These are phyloP conservation scores for Coniferiporia sulphurascens DNA, from an alignment of 1,284 basidiomycete genomes.

Conservation along the genomic window DNA sequence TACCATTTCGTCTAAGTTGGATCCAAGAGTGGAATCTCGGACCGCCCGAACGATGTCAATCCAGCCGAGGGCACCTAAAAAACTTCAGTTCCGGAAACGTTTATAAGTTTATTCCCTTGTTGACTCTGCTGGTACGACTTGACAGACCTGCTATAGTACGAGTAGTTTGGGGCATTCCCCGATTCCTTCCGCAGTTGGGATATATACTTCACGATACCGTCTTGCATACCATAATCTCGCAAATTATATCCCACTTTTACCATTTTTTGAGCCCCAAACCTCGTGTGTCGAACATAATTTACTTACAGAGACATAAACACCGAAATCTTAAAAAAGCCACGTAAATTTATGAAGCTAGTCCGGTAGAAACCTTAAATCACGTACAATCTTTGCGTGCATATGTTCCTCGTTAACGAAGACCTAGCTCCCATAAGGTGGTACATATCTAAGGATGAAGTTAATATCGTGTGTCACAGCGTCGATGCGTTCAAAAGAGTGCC, in stretches of 20 bases:
- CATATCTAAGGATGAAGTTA: not conserved
- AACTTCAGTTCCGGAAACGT: not conserved
- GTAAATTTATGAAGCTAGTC: not conserved
- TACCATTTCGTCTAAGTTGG: conserved; percentile 7
- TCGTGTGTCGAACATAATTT: not conserved
- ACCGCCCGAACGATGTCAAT: not conserved
- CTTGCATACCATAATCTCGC: not conserved
- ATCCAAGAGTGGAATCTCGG: not conserved
- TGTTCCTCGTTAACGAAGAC: not conserved
- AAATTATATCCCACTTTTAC: conserved; percentile 15
- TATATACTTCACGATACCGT: conserved; percentile 1
- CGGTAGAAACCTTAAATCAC: not conserved
- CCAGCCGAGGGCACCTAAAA: not conserved
- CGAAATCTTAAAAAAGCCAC: not conserved
- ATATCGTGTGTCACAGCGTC: not conserved
- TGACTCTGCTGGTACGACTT: not conserved
- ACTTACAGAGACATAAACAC: not conserved
- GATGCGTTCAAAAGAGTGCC: not conserved
- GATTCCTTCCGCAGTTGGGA: not conserved
- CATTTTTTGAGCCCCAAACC: not conserved
- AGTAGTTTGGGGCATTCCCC: not conserved
- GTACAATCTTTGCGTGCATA: not conserved
- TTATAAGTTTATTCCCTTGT: not conserved
- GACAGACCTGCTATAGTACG: not conserved
- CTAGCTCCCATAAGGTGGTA: not conserved